A percentile compares a stretch with the other conserved stretches of the same genome.
Evolutionary conservation across 2,329 filamentous ascomycete genomes (phyloP).

Genomic region (Sporothrix curviconia): DNA sequence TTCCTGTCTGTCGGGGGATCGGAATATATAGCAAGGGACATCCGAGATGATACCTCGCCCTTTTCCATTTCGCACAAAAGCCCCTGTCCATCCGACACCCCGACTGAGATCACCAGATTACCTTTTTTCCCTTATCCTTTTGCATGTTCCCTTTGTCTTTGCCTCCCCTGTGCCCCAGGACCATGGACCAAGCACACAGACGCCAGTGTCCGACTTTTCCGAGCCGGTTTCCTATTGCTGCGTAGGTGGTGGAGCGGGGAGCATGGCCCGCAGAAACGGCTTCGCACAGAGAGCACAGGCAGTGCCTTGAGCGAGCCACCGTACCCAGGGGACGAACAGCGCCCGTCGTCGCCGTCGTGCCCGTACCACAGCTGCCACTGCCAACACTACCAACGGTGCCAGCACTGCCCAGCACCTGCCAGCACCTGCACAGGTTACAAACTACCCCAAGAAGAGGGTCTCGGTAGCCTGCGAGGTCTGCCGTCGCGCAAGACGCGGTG

Average conservation of each 20-base stretch:
- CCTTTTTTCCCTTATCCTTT: no score
- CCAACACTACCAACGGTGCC: no score
- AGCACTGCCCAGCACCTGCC: no score
- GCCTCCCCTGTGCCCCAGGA: no score
- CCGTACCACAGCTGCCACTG: no score
- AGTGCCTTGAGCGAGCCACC: background rate
- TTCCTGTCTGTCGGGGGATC: background rate
- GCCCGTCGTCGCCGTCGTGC: no score
- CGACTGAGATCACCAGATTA: no score
- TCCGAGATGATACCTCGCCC: background rate
- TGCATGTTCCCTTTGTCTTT: no score
- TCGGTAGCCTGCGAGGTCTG: conserved; percentile 22
- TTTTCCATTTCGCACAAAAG: background rate
- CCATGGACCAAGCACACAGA: background rate
- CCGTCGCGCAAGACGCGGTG: conserved; percentile 21
- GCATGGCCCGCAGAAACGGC: no score
- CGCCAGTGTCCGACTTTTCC: background rate
- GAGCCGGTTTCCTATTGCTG: background rate
- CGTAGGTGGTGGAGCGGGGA: background rate
- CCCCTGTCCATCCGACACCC: background rate
- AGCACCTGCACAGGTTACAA: background rate
- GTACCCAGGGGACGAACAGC: no score
- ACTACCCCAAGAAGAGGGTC: conserved; percentile 20
- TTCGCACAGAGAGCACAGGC: background rate
- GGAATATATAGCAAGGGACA: background rate